phyloP scores from a whole-genome alignment of 441 rosid species.

The Rhodomyrtus psidioides region DNA sequence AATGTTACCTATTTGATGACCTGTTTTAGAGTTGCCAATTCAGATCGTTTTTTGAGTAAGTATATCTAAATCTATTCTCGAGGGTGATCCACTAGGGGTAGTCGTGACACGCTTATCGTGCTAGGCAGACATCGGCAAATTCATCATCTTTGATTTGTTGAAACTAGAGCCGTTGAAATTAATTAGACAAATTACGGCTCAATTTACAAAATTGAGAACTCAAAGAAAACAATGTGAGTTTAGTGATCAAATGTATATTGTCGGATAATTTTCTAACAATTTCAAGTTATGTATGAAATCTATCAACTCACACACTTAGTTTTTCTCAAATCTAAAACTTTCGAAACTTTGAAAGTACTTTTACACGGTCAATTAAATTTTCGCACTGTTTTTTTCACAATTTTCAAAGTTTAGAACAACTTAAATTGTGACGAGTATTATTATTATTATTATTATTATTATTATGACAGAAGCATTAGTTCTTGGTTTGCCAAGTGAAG shows the following conservation, averaged over 20 bases:
- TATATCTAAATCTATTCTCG: too few species aligned
- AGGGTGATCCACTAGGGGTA: too few species aligned
- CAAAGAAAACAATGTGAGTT: not conserved
- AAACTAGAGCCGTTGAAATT: fast-evolving
- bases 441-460: too few species aligned
- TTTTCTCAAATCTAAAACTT: not conserved
- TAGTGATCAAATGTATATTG: not conserved
- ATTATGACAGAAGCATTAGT: not conserved
- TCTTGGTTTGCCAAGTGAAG: not conserved
- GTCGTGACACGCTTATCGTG: not conserved
- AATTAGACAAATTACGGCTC: not conserved
- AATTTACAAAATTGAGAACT: not conserved
- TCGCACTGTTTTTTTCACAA: not conserved
- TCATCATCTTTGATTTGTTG: not conserved
- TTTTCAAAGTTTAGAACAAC: not conserved
- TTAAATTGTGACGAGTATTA: not conserved
- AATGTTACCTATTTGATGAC: too few species aligned
- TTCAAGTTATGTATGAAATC: too few species aligned
- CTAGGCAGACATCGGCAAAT: fast-evolving
- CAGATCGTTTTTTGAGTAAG: too few species aligned
- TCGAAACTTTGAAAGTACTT: not conserved
- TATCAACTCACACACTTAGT: fast-evolving
- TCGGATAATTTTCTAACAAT: not conserved
- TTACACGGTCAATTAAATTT: not conserved
- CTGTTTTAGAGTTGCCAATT: too few species aligned